phyloP scores from a whole-genome alignment of 202 grass and related monocot genomes.

The Setaria viridis region DNA sequence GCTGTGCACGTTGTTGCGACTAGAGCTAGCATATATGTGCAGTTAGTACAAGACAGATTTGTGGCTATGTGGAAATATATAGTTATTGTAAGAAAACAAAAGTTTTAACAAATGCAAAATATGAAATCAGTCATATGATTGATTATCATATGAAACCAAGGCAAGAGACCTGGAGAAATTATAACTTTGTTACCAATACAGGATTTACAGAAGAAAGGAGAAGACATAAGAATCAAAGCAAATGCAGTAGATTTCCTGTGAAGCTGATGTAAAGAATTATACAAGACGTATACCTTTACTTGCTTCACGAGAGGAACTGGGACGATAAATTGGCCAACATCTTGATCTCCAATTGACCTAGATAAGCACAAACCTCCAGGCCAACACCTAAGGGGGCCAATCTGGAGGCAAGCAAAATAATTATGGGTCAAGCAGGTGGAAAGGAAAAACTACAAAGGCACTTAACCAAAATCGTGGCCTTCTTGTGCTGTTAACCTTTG shows the following conservation, averaged over 20 bases:
- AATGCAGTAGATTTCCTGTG: not conserved
- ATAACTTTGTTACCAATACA: not conserved
- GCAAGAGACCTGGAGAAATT: slow-evolving; percentile 13
- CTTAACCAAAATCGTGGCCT: not conserved
- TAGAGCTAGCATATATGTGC: not conserved
- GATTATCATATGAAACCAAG: slow-evolving; percentile 19
- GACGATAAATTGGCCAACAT: slow-evolving; percentile 81
- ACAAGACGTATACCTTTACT: slow-evolving; percentile 62
- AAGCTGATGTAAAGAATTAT: slow-evolving; percentile 29
- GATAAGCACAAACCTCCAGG: slow-evolving; percentile 84
- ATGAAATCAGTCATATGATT: not conserved
- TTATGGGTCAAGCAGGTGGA: slow-evolving; percentile 34
- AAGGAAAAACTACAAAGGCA: slow-evolving; percentile 4
- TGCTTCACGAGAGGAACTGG: slow-evolving; percentile 81
- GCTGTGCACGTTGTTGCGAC: not conserved
- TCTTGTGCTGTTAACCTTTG: not conserved
- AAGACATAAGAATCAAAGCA: slow-evolving; percentile 36
- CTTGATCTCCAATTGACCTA: slow-evolving; percentile 82
- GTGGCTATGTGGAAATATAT: not conserved
- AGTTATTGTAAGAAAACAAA: not conserved
- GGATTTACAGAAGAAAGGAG: not conserved
- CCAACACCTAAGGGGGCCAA: slow-evolving; percentile 89
- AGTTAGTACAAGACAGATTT: not conserved
- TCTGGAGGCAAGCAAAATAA: slow-evolving; percentile 46
- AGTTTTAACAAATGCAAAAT: slow-evolving; percentile 16